These are phyloP conservation scores for Amphichorda felina DNA, from an alignment of 2,329 filamentous ascomycete genomes.

Conservation along the genomic window DNA sequence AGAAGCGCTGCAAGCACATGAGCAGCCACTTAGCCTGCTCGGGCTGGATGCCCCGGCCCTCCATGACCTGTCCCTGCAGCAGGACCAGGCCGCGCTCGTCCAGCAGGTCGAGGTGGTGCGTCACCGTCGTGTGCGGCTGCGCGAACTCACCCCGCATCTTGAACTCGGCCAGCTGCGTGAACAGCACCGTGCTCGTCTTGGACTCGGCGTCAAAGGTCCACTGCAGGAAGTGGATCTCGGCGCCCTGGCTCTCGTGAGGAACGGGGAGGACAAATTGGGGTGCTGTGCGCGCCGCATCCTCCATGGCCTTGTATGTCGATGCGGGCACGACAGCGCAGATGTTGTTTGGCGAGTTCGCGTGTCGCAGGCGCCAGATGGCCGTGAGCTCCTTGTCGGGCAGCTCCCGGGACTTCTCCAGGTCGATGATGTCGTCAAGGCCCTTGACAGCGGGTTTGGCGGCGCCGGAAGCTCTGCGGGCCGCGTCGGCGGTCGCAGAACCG, in stretches of 20 bases:
- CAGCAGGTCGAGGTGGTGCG: conserved; percentile 76
- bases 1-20: conserved; percentile 92
- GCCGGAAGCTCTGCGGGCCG: conserved; percentile 8
- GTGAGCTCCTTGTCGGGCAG: conserved; percentile 76
- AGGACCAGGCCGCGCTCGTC: conserved; percentile 68
- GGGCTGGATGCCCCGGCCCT: conserved; percentile 62
- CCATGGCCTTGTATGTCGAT: conserved; percentile 62
- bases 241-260: conserved; percentile 54
- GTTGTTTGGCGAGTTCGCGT: conserved; percentile 59
- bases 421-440: conserved; percentile 46
- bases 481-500: conserved; percentile 5
- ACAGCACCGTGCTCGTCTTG: conserved; percentile 65
- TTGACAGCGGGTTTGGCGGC: conserved; percentile 23
- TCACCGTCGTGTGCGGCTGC: conserved; percentile 85
- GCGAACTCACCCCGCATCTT: conserved; percentile 85
- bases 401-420: conserved; percentile 62
- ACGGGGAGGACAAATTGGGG: conserved; percentile 89
- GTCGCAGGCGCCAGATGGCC: conserved; percentile 79
- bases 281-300: conserved; percentile 56
- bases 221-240: conserved; percentile 92
- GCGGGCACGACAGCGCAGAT: conserved; percentile 77
- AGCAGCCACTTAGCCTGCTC: conserved; percentile 83
- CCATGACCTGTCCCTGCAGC: conserved; percentile 70
- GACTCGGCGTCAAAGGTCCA: conserved; percentile 74
- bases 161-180: conserved; percentile 89